Percentiles rank a stretch among this genome's conserved stretches.
phyloP scores from a whole-genome alignment of 2,329 filamentous ascomycete genomes.

The Fusarium pseudograminearum region DNA sequence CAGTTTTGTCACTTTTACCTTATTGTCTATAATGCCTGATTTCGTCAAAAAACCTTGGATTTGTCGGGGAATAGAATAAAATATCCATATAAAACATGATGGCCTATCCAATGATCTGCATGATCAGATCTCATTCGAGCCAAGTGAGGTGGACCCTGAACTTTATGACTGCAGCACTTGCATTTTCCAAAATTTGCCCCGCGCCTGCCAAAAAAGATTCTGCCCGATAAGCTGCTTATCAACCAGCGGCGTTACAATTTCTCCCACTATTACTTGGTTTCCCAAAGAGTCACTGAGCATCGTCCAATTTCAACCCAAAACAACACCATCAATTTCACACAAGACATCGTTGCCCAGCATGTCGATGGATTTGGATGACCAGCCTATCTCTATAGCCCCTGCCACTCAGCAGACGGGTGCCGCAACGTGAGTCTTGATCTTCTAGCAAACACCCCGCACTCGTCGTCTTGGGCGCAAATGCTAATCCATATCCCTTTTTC shows the following conservation, averaged over 20 bases:
- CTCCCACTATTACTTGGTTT: slow-evolving; percentile 45
- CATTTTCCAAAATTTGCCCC: slow-evolving; percentile 42
- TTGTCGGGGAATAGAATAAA: slow-evolving; percentile 1
- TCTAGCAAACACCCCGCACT: slow-evolving; percentile 26
- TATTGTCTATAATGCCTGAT: slow-evolving; percentile 26
- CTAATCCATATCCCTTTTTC: slow-evolving; percentile 9
- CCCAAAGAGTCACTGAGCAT: slow-evolving; percentile 41
- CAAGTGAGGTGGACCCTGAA: slow-evolving; percentile 40
- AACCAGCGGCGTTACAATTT: slow-evolving; percentile 55
- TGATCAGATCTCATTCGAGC: slow-evolving; percentile 19
- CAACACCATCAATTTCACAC: slow-evolving; percentile 26
- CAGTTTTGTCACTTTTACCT: slow-evolving; percentile 11
- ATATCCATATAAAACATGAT: slow-evolving; percentile 25
- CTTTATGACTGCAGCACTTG: slow-evolving; percentile 31
- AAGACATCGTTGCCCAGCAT: slow-evolving; percentile 47
- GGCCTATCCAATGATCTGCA: slow-evolving; percentile 28
- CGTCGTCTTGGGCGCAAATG: slow-evolving; percentile 22
- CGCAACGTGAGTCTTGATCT: slow-evolving; percentile 55
- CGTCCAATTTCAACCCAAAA: slow-evolving; percentile 32
- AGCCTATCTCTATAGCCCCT: slow-evolving; percentile 55
- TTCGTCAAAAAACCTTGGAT: slow-evolving; percentile 15
- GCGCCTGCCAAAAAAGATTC: slow-evolving; percentile 43
- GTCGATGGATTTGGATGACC: slow-evolving; percentile 61
- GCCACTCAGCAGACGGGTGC: slow-evolving; percentile 50
- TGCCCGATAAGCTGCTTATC: slow-evolving; percentile 54